Evolutionary conservation across 805 yeast species (phyloP).

Genomic region (Debaryomyces hansenii): DNA sequence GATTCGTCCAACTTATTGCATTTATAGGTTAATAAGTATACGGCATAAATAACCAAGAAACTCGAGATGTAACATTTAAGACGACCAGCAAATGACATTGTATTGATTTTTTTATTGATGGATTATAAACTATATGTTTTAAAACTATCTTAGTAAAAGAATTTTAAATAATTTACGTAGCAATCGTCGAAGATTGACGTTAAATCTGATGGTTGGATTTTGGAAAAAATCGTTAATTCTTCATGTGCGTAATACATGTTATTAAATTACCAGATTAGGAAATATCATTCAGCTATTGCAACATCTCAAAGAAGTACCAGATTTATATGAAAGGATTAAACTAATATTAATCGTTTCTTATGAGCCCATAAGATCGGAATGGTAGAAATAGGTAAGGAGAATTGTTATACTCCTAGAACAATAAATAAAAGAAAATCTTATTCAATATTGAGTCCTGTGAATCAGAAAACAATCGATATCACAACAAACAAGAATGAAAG

Average conservation of each 20-base stretch:
- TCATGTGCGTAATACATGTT: constrained; percentile 8
- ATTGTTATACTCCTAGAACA: constrained; percentile 7
- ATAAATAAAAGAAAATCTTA: constrained; percentile 12
- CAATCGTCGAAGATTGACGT: constrained; percentile 9
- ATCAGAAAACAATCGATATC: background rate
- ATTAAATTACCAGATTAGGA: constrained; percentile 9
- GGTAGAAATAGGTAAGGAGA: constrained; percentile 4
- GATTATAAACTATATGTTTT: background rate
- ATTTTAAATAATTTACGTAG: constrained; percentile 1
- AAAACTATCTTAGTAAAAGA: background rate
- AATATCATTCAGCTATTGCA: background rate
- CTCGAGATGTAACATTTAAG: constrained; percentile 16
- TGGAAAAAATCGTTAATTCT: background rate
- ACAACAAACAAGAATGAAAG: constrained; percentile 17
- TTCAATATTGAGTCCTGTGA: constrained; percentile 12
- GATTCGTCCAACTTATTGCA: constrained; percentile 32
- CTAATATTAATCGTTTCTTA: background rate
- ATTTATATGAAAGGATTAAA: background rate
- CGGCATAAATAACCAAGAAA: constrained; percentile 29
- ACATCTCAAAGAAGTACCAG: background rate
- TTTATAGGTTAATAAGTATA: constrained; percentile 41
- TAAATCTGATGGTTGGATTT: constrained; percentile 1
- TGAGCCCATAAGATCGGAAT: background rate
- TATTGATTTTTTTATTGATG: background rate
- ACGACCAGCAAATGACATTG: constrained; percentile 3